Percentiles rank a stretch among this genome's conserved stretches.
These are phyloP conservation scores for Scleromitrula shiraiana DNA, from an alignment of 2,329 filamentous ascomycete genomes.

Conservation along the genomic window DNA sequence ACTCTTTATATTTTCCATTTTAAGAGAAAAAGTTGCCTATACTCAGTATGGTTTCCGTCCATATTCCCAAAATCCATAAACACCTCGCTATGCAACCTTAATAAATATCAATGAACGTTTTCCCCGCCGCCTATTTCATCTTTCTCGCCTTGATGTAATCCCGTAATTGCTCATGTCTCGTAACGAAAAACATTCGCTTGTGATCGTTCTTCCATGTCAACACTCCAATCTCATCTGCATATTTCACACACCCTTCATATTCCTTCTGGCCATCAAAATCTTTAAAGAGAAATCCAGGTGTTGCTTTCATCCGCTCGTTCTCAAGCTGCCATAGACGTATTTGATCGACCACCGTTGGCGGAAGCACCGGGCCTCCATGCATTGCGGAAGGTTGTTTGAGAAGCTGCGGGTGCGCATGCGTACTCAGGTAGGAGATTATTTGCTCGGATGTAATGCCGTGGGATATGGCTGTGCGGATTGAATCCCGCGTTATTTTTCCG, in stretches of 20 bases:
- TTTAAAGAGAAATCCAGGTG: slow-evolving; percentile 76
- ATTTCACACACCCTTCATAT: slow-evolving; percentile 62
- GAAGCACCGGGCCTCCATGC: slow-evolving; percentile 57
- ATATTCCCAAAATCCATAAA: not conserved
- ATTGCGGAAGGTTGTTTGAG: slow-evolving; percentile 41
- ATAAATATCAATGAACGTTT: not conserved
- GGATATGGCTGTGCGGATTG: slow-evolving; percentile 77
- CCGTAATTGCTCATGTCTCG: slow-evolving; percentile 78
- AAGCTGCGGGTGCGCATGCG: slow-evolving; percentile 93
- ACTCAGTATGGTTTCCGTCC: not conserved
- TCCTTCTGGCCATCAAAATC: slow-evolving; percentile 70
- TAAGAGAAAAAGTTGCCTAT: not conserved
- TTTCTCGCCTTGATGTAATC: slow-evolving; percentile 67
- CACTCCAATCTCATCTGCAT: slow-evolving; percentile 87
- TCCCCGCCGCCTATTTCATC: slow-evolving; percentile 29
- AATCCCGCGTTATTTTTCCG: slow-evolving; percentile 81
- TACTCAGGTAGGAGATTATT: slow-evolving; percentile 85
- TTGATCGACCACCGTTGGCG: slow-evolving; percentile 94
- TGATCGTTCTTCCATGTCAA: slow-evolving; percentile 77
- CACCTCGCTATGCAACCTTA: slow-evolving; percentile 5
- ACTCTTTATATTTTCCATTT: not conserved
- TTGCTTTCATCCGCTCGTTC: slow-evolving; percentile 85
- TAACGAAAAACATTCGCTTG: slow-evolving; percentile 84
- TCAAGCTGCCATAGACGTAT: slow-evolving; percentile 97
- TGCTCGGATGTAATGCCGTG: slow-evolving; percentile 92